Percentiles rank a stretch among this genome's conserved stretches.
phyloP scores from a whole-genome alignment of 306 rosid species.

The Comarum palustre region DNA sequence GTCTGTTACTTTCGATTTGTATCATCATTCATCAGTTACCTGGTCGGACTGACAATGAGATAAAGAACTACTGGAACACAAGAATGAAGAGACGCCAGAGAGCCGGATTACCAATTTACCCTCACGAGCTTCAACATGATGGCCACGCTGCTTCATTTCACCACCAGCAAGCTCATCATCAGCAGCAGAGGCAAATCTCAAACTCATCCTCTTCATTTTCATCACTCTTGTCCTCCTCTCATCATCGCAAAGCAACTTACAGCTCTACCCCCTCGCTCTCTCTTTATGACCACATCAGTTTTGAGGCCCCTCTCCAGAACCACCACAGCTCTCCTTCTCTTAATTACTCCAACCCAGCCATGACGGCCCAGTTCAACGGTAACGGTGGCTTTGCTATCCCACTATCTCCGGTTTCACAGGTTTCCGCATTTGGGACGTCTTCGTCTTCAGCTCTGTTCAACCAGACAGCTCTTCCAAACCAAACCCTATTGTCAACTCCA shows the following conservation, averaged over 20 bases:
- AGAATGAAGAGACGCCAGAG: slow-evolving; percentile 70
- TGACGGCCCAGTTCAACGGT: slow-evolving; percentile 24
- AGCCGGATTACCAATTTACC: slow-evolving; percentile 70
- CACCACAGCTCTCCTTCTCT: slow-evolving; percentile 21
- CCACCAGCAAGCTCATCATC: slow-evolving; percentile 1
- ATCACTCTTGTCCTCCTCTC: slow-evolving; percentile 31
- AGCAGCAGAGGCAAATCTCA: slow-evolving; percentile 24
- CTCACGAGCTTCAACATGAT: slow-evolving; percentile 37
- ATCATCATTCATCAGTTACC: slow-evolving; percentile 58
- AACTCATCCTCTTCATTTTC: slow-evolving; percentile 28
- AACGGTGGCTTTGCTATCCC: slow-evolving; percentile 33
- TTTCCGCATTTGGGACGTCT: slow-evolving; percentile 40
- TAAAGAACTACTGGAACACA: slow-evolving; percentile 88
- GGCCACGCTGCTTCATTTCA: slow-evolving; percentile 1
- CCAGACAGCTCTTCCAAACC: slow-evolving; percentile 28
- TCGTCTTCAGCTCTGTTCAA: slow-evolving; percentile 31
- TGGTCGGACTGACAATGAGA: slow-evolving; percentile 87
- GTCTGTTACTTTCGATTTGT: slow-evolving; percentile 13
- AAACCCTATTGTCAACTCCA: slow-evolving; percentile 8
- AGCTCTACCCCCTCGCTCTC: slow-evolving; percentile 5
- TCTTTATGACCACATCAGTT: slow-evolving; percentile 16
- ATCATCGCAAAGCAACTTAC: slow-evolving; percentile 26
- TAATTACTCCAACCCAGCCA: slow-evolving; percentile 22
- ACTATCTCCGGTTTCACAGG: slow-evolving; percentile 41
- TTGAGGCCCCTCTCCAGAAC: slow-evolving; percentile 5